Percentiles rank a stretch among this genome's conserved stretches.
phyloP scores from a whole-genome alignment of 2,329 filamentous ascomycete genomes.

The Aciculosporium take region DNA sequence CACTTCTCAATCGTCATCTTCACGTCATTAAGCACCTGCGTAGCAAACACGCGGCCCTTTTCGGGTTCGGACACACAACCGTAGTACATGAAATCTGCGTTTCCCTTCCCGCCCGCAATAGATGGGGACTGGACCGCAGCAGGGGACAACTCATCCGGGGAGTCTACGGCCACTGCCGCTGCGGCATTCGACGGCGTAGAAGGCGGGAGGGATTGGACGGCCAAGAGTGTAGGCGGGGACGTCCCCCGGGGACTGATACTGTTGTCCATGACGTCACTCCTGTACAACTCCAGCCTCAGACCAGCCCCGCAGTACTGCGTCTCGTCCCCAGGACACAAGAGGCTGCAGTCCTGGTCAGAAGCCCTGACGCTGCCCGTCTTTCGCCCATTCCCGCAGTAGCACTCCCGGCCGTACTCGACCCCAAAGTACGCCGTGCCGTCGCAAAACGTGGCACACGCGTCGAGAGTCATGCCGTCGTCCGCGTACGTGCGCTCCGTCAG shows the following conservation, averaged over 20 bases:
- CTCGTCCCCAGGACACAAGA: slow-evolving; percentile 21
- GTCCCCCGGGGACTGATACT: too few species aligned
- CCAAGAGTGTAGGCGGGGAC: too few species aligned
- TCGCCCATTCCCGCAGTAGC: slow-evolving; percentile 22
- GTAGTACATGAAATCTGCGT: slow-evolving; percentile 24
- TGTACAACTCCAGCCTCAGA: slow-evolving; percentile 19
- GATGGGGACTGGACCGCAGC: too few species aligned
- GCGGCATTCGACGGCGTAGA: not conserved
- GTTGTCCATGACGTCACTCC: too few species aligned
- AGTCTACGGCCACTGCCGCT: not conserved
- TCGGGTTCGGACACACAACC: slow-evolving; percentile 21
- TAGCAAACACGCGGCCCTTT: slow-evolving; percentile 17
- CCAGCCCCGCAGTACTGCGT: slow-evolving; percentile 19
- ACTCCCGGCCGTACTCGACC: slow-evolving; percentile 24
- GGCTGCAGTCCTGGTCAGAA: slow-evolving; percentile 20
- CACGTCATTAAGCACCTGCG: slow-evolving; percentile 16
- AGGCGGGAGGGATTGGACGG: too few species aligned
- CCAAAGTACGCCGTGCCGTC: slow-evolving; percentile 21
- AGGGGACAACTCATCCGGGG: too few species aligned
- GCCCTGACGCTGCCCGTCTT: slow-evolving; percentile 13
- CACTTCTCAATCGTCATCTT: slow-evolving; percentile 22
- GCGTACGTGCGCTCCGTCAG: slow-evolving; percentile 16
- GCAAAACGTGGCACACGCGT: slow-evolving; percentile 20
- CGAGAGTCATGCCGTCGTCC: slow-evolving; percentile 19
- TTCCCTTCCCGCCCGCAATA: too few species aligned